Conservation (phyloP, 345 rosid species). For the Lumnitzera racemosa region DNA sequence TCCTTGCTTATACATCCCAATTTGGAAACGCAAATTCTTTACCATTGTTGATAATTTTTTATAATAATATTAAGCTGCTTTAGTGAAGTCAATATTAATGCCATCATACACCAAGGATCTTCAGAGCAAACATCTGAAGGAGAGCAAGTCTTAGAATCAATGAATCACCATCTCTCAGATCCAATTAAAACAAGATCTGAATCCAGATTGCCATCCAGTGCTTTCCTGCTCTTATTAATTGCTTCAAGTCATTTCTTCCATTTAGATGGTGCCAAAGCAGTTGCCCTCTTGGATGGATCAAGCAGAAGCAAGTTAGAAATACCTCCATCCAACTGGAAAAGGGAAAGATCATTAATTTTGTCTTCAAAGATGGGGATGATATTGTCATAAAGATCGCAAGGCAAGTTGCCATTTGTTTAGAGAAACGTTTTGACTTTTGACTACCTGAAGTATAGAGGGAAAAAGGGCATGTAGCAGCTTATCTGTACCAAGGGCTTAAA, state of each 20-base stretch:
- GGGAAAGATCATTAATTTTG: conserved; percentile 2
- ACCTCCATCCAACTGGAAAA: conserved; percentile 68
- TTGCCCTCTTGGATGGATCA: conserved; percentile 67
- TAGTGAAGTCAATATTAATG: no score
- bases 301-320: conserved; percentile 76
- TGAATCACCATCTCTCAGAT: conserved; percentile 79
- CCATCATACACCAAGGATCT: no score
- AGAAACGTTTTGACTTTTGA: no score
- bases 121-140: background rate
- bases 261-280: conserved; percentile 64
- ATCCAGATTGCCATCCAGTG: conserved; percentile 22
- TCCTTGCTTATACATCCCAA: no score
- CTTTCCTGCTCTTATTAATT: conserved; percentile 15
- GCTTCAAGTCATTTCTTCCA: conserved; percentile 69
- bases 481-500: conserved; percentile 92
- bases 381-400: no score
- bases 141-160: background rate
- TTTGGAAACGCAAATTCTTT: no score
- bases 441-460: background rate
- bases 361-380: background rate
- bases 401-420: background rate
- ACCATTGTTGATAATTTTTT: no score
- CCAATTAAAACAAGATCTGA: conserved; percentile 49
- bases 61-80: no score
- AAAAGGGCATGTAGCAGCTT: conserved; percentile 15